phyloP scores from a whole-genome alignment of 345 rosid genomes.

The Salix brachista region DNA sequence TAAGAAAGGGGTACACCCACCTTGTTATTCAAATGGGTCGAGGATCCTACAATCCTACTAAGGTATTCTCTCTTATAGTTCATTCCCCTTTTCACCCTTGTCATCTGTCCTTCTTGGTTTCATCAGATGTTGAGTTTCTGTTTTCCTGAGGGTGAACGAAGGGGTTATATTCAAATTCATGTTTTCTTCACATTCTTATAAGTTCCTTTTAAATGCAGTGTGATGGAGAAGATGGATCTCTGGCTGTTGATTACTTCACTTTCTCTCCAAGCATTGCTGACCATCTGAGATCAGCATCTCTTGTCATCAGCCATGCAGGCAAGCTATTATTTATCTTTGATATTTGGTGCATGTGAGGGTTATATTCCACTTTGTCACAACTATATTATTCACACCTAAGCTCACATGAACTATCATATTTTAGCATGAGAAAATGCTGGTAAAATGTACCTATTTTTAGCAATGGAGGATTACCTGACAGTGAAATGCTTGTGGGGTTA shows the following conservation, averaged over 20 bases:
- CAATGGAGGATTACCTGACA: neutral
- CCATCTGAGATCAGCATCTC: constrained; percentile 78
- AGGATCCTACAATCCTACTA: constrained; percentile 56
- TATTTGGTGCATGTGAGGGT: neutral
- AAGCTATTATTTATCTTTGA: neutral
- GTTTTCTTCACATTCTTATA: neutral
- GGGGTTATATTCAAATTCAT: neutral
- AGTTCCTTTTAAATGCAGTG: constrained; percentile 6
- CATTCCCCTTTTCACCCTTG: neutral
- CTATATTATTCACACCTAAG: neutral
- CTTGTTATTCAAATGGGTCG: constrained; percentile 89
- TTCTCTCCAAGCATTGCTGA: constrained; percentile 85
- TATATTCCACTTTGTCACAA: neutral
- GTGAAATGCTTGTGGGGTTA: neutral
- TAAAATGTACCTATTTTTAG: neutral
- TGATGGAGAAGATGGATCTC: constrained; percentile 53
- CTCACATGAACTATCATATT: neutral
- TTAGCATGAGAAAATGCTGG: neutral
- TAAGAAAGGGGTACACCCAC: constrained; percentile 62
- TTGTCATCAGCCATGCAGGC: constrained; percentile 92
- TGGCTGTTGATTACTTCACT: constrained; percentile 79
- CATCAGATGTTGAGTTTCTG: neutral
- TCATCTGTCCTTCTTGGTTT: neutral
- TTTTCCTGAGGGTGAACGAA: neutral
- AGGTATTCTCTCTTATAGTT: constrained; percentile 35